These are phyloP conservation scores for Drosera capensis DNA, from an alignment of 148 eudicot species.

Conservation along the genomic window DNA sequence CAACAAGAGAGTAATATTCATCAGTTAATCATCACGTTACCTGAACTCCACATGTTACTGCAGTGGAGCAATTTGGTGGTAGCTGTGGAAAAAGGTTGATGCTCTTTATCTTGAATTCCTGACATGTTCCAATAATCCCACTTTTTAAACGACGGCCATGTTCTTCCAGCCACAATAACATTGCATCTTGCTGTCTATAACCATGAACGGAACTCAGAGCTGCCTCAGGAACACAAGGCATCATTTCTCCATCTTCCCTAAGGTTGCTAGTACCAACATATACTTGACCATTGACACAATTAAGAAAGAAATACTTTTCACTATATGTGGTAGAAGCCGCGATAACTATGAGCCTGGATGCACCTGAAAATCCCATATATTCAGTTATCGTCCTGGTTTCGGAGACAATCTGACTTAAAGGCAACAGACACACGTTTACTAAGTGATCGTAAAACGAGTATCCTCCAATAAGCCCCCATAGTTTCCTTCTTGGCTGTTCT, in stretches of 20 bases:
- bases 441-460: conserved; percentile 39
- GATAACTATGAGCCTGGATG: conserved; percentile 35
- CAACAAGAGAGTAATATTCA: not conserved
- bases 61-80: conserved; percentile 54
- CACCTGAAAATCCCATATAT: conserved; percentile 16
- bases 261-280: conserved; percentile 61
- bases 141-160: conserved; percentile 58
- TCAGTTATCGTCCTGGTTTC: conserved; percentile 19
- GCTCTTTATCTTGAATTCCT: conserved; percentile 28
- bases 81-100: conserved; percentile 59
- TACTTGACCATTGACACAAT: conserved; percentile 55
- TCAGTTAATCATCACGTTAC: conserved; percentile 19
- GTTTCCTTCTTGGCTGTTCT: conserved; percentile 14
- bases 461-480: conserved; percentile 79
- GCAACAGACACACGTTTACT: conserved; percentile 56
- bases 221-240: conserved; percentile 71
- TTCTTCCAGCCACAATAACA: conserved; percentile 91
- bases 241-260: conserved; percentile 42
- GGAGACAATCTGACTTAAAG: conserved; percentile 20
- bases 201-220: conserved; percentile 25
- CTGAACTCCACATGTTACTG: conserved; percentile 83
- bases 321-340: conserved; percentile 29
- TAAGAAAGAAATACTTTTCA: conserved; percentile 43
- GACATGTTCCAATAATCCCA: conserved; percentile 46
- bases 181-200: conserved; percentile 43